These are phyloP conservation scores for Physcia stellaris DNA, from an alignment of 495 filamentous ascomycete genomes.

Conservation along the genomic window DNA sequence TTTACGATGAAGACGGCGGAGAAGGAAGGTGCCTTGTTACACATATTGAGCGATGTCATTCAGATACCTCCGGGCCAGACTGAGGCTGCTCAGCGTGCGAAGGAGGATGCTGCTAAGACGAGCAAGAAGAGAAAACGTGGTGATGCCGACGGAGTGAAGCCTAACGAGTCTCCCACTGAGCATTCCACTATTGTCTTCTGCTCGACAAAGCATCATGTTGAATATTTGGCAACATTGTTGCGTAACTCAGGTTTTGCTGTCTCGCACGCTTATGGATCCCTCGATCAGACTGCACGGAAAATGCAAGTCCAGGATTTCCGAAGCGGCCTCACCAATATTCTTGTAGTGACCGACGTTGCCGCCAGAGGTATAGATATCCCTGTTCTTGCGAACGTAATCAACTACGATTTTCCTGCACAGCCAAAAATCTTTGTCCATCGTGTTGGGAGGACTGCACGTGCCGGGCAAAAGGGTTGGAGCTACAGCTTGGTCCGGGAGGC, in stretches of 20 bases:
- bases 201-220: slow-evolving; percentile 96
- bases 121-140: slow-evolving; percentile 38
- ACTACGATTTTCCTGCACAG: slow-evolving; percentile 95
- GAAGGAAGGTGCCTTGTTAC: slow-evolving; percentile 81
- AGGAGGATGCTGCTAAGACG: slow-evolving; percentile 18
- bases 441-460: slow-evolving; percentile 88
- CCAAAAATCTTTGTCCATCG: slow-evolving; percentile 95
- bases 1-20: slow-evolving; percentile 85
- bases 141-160: slow-evolving; percentile 27
- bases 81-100: slow-evolving; percentile 27
- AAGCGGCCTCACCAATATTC: slow-evolving; percentile 66
- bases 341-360: slow-evolving; percentile 96
- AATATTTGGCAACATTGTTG: slow-evolving; percentile 70
- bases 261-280: slow-evolving; percentile 82
- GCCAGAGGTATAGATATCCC: slow-evolving; percentile 97
- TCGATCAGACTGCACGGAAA: slow-evolving; percentile 86
- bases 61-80: slow-evolving; percentile 76
- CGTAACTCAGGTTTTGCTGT: slow-evolving; percentile 65
- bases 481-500: slow-evolving; percentile 78
- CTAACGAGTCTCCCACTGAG: slow-evolving; percentile 46
- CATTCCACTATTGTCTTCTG: slow-evolving; percentile 90
- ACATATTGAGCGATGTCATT: slow-evolving; percentile 82
- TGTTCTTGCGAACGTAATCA: slow-evolving; percentile 90
- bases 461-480: slow-evolving; percentile 83
- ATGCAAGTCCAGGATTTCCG: slow-evolving; percentile 83